phyloP scores from a whole-genome alignment of 495 filamentous ascomycete species.

The Tuber borchii region DNA sequence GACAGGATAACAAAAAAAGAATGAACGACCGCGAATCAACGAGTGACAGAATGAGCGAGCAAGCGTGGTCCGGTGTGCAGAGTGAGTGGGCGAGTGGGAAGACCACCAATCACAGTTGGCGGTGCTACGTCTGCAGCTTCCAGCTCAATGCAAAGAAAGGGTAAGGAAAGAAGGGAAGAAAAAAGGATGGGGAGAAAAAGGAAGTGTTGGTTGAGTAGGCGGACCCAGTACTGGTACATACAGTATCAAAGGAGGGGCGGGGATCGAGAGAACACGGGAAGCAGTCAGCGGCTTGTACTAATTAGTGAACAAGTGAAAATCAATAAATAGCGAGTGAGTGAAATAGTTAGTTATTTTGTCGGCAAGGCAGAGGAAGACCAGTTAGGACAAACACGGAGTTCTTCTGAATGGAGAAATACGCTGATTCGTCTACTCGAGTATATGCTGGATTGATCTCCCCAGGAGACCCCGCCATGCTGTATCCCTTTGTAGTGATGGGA shows the following conservation, averaged over 20 bases:
- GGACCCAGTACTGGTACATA: not conserved
- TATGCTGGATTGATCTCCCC: not conserved
- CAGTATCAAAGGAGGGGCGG: conserved; percentile 1
- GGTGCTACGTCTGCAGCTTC: conserved; percentile 16
- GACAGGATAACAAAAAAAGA: conserved; percentile 16
- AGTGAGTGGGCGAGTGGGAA: conserved; percentile 9
- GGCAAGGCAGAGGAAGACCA: not conserved
- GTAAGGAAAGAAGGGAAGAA: conserved; percentile 4
- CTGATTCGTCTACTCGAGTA: not conserved
- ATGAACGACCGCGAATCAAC: conserved; percentile 18
- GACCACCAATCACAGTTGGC: conserved; percentile 7
- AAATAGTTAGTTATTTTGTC: not conserved
- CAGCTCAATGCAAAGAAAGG: conserved; percentile 18
- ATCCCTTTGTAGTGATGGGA: not conserved
- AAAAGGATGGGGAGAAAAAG: conserved; percentile 12
- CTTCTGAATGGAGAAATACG: not conserved
- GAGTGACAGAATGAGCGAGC: conserved; percentile 17
- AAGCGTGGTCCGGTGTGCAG: conserved; percentile 13
- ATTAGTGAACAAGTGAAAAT: not conserved
- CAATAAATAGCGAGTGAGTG: not conserved
- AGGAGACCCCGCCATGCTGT: not conserved
- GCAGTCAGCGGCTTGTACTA: not conserved
- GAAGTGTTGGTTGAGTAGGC: conserved; percentile 2
- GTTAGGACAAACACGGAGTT: not conserved
- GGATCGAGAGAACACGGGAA: not conserved